Evolutionary conservation across 768 basidiomycete species (phyloP), one percentile per base, ranked within the genome.

Genomic region (Auricularia sp.): DNA sequence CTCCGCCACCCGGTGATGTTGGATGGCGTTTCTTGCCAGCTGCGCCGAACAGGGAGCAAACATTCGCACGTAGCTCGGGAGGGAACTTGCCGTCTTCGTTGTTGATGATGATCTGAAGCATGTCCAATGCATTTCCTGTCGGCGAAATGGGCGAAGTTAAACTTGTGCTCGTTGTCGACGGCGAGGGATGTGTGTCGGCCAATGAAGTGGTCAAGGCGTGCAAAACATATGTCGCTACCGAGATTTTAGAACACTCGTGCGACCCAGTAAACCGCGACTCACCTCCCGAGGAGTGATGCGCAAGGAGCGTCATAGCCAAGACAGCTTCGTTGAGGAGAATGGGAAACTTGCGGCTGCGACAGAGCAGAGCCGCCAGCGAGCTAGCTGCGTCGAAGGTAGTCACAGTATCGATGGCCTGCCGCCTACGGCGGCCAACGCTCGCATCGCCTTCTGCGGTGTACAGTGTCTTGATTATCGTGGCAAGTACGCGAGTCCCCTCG

Each of bases 321-420:
- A 95, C 79, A 2, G 88, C 91, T 73, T 98, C 96, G 68, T 93
- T 96, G 63, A 97, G 83, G 36, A 98, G 79, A 47, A 93, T 79
- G 1, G 91, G 88, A 71, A 92, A 93, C 71, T 86, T 88, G 67
- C 81, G 84, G 71, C 91, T 91, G 66, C 87, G 81, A 33, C 84
- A 83, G 18, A 95, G 79, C 64, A 97, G 83, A 64, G 81, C 84
- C 1, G 85, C 82, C 36, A 98, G 79, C 34, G 85, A 82, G 3
- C 79, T 79, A 0, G 84, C 82, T 65, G 83, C 84, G 18, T 84
- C 79, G n/a, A 76, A 71, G 14, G 78, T 84, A 36, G 81, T 75
- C 21, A 90, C 72, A 2, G 75, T 71, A 62, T 78, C 75, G 64
- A 87, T 81, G 23, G 87, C 85, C 36, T 76, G 76, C 63, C 83